phyloP scores from a whole-genome alignment of 2,329 filamentous ascomycete genomes.

The Claviceps cyperi region DNA sequence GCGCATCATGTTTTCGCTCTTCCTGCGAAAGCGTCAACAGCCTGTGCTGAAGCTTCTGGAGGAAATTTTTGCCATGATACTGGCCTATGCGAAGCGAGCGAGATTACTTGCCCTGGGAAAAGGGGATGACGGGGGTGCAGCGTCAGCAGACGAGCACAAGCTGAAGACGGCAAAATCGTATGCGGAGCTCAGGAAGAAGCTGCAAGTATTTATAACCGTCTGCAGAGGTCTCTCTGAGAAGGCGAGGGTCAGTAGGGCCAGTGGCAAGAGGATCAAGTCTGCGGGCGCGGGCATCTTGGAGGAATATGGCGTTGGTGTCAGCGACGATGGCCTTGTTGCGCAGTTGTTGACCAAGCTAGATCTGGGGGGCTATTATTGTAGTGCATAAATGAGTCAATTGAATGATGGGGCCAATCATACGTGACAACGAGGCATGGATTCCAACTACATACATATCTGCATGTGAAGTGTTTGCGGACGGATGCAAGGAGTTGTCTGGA shows the following conservation, averaged over 20 bases:
- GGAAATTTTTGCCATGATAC: conserved; percentile 58
- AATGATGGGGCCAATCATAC: background rate
- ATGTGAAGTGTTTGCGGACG: too few relatives aligned
- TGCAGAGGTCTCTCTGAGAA: conserved; percentile 55
- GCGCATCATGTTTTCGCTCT: conserved; percentile 56
- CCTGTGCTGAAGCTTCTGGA: conserved; percentile 61
- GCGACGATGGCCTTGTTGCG: conserved; percentile 45
- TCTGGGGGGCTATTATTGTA: conserved; percentile 51
- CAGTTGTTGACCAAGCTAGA: conserved; percentile 57
- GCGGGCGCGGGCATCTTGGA: conserved; percentile 8
- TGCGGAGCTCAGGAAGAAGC: conserved; percentile 51
- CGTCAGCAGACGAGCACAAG: background rate
- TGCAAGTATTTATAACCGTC: conserved; percentile 59
- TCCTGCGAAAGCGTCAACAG: conserved; percentile 61
- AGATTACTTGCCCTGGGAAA: conserved; percentile 24
- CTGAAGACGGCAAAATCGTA: conserved; percentile 36
- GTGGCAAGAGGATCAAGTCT: conserved; percentile 11
- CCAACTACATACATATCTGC: too few relatives aligned
- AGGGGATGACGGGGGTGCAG: conserved; percentile 7
- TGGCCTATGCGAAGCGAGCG: conserved; percentile 49
- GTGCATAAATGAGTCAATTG: conserved; percentile 7
- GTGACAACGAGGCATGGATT: too few relatives aligned
- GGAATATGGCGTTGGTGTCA: conserved; percentile 22
- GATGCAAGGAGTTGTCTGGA: background rate
- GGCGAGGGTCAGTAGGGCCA: conserved; percentile 25